phyloP scores from a whole-genome alignment of 108 stramenopile genomes.

The Stephanodiscus minutulus region DNA sequence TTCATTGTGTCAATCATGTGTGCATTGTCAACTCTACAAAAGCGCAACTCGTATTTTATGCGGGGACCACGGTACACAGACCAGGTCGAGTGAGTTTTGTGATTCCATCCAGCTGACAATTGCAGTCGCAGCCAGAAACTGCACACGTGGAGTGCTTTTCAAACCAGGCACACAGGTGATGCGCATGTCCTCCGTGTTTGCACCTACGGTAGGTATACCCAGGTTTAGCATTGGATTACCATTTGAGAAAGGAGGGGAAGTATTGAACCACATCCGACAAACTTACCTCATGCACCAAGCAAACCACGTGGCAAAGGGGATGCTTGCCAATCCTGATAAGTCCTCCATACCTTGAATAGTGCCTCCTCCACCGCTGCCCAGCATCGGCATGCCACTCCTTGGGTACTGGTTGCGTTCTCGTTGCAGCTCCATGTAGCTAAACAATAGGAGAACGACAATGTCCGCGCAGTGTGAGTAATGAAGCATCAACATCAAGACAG shows the following conservation, averaged over 20 bases:
- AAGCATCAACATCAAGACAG: neutral
- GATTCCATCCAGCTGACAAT: conserved; percentile 84
- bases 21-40: neutral
- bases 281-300: conserved; percentile 83
- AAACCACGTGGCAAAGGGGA: conserved; percentile 88
- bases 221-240: neutral
- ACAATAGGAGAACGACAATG: neutral
- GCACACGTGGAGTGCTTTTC: conserved; percentile 78
- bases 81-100: conserved; percentile 54
- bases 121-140: conserved; percentile 89
- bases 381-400: conserved; percentile 22
- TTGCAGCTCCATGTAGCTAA: conserved; percentile 75
- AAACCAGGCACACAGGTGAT: conserved; percentile 89
- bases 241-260: neutral
- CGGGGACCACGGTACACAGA: neutral
- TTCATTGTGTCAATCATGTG: neutral
- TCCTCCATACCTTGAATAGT: conserved; percentile 45
- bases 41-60: neutral
- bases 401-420: conserved; percentile 53
- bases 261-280: conserved; percentile 45
- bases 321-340: conserved; percentile 59
- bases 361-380: conserved; percentile 26
- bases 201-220: neutral
- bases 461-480: neutral
- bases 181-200: conserved; percentile 67